Percentiles rank a stretch among this genome's conserved stretches.
phyloP scores from a whole-genome alignment of 2,329 filamentous ascomycete species.

The Cryphonectria naterciae region DNA sequence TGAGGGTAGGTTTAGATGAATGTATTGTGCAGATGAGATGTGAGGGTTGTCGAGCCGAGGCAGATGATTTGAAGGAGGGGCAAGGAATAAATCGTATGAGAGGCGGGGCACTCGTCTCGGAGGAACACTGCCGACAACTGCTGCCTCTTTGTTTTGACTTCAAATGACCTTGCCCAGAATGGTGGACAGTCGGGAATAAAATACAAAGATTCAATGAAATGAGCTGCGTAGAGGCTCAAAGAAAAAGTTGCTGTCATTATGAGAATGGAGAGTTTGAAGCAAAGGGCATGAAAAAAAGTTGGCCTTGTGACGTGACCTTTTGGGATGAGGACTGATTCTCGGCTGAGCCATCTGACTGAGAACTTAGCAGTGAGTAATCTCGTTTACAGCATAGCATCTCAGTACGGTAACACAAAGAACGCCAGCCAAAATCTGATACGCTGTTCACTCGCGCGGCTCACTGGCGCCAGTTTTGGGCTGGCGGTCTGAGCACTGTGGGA shows the following conservation, averaged over 20 bases:
- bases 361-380: not conserved
- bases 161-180: not conserved
- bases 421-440: not conserved
- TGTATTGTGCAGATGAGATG: not conserved
- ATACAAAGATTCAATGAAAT: not conserved
- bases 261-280: not conserved
- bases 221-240: not conserved
- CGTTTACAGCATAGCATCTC: not conserved
- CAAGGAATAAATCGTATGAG: not conserved
- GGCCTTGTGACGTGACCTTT: not conserved
- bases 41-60: not conserved
- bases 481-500: not conserved
- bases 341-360: not conserved
- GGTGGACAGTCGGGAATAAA: not conserved
- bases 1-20: no score
- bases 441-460: not conserved
- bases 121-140: not conserved
- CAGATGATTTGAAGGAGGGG: not conserved
- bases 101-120: not conserved
- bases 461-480: not conserved
- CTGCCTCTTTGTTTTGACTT: not conserved
- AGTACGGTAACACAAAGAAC: not conserved
- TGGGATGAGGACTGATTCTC: not conserved
- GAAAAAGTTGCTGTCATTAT: not conserved
- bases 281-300: not conserved